Percentiles rank a stretch among this genome's conserved stretches.
Evolutionary conservation across 441 rosid genomes (phyloP).

Genomic region (Erodium texanum): DNA sequence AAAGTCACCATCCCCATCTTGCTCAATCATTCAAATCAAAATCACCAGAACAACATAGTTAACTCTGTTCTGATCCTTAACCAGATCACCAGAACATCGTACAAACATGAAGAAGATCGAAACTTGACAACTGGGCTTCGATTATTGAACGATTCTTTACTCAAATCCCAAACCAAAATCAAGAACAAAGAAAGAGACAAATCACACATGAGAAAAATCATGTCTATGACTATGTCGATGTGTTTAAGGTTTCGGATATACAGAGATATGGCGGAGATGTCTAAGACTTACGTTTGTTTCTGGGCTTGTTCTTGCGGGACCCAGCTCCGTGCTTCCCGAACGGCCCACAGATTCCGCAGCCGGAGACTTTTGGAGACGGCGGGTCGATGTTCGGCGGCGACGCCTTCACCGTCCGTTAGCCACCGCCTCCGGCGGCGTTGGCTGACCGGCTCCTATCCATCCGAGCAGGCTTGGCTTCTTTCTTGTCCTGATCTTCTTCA

Average conservation of each 20-base stretch:
- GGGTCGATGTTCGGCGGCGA: conserved; percentile 33
- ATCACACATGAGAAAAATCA: too few relatives aligned
- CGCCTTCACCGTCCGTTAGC: conserved; percentile 14
- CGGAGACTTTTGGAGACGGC: conserved; percentile 42
- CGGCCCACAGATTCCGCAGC: conserved; percentile 38
- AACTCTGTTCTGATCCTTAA: too few relatives aligned
- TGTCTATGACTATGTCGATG: too few relatives aligned
- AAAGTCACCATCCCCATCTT: too few relatives aligned
- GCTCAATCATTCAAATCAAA: too few relatives aligned
- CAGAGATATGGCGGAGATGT: too few relatives aligned
- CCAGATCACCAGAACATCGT: too few relatives aligned
- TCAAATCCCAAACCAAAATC: neutral
- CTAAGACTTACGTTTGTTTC: neutral
- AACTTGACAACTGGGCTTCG: neutral
- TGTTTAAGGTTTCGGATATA: too few relatives aligned
- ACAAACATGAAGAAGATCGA: too few relatives aligned
- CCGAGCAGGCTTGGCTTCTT: neutral
- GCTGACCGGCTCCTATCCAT: conserved; percentile 25
- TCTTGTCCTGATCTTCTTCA: neutral
- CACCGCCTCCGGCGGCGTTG: conserved; percentile 19
- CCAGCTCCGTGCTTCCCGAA: conserved; percentile 24
- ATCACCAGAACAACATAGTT: too few relatives aligned
- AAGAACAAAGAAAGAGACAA: too few relatives aligned
- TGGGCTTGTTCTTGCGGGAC: neutral
- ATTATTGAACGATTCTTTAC: neutral